Evolutionary conservation across 495 filamentous ascomycete species (phyloP).

Genomic region (Trichoderma gamsii): DNA sequence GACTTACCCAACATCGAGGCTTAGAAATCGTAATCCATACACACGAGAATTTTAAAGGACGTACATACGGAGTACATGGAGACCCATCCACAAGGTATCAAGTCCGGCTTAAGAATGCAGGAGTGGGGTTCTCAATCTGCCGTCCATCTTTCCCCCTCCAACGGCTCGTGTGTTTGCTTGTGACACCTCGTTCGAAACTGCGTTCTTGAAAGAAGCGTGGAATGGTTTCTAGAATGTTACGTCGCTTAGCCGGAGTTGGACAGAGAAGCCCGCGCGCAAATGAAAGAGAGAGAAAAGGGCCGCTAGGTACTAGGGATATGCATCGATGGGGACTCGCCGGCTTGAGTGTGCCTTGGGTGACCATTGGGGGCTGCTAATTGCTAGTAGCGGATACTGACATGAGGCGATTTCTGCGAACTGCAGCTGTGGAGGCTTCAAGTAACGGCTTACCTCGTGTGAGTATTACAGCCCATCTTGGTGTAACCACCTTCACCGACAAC

Average conservation of each 20-base stretch:
- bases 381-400: conserved; percentile 1
- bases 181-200: neutral
- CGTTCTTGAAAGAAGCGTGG: neutral
- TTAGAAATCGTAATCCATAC: neutral
- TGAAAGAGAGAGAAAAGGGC: neutral
- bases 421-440: neutral
- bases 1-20: neutral
- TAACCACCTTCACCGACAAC: neutral
- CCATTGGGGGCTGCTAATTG: neutral
- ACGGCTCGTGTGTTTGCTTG: neutral
- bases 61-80: neutral
- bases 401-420: conserved; percentile 6
- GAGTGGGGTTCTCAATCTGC: neutral
- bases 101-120: neutral
- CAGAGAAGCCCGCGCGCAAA: neutral
- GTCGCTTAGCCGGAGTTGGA: neutral
- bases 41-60: neutral
- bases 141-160: neutral
- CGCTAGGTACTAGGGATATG: neutral
- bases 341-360: neutral
- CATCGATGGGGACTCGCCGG: neutral
- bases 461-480: neutral
- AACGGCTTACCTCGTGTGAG: neutral
- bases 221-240: conserved; percentile 8
- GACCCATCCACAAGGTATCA: neutral